Evolutionary conservation across 805 yeast species (phyloP), one percentile per base, ranked within the genome.

Genomic region (Zygosaccharomyces siamensis): DNA sequence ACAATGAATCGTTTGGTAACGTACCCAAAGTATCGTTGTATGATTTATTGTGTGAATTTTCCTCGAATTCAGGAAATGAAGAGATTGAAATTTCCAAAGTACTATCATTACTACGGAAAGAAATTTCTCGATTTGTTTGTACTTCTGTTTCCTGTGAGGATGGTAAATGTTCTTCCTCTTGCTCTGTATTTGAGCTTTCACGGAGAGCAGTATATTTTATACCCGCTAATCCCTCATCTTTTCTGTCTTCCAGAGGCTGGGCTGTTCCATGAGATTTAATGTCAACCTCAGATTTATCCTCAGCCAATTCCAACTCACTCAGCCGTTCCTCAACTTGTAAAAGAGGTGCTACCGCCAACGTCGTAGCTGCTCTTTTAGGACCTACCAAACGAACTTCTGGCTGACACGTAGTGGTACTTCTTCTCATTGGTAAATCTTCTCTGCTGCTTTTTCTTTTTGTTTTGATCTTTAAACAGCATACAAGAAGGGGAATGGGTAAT

Each of bases 321-420:
- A 49, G 30, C 12, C 44, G 24, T 14, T 32, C 32, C 20, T 43
- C 52, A 5, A 49, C 52, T 18, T 42, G 39, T 8, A n/a, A 39
- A 27, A 49, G 39, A 10, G 49, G 35, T 10, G 46, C 43, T 7
- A 31, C 16, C 21, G 43, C 45, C 26, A 24, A 23, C 10, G 39
- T 36, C 4, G 52, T 49, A 6, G 45, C 45, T n/a, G 52, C 44
- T 36, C 52, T 49, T 32, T 38, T 32, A 12, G 32, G 41, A 16
- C 37, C 20, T 21, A 37, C 18, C n/a, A 28, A 28, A 26, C 28
- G 28, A 11, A 28, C 47, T 5, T 10, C 33, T 5, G 41, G 28
- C 26, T 24, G 40, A 27, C 16, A 42, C 10, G 46, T 32, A 10
- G 52, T 49, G 21, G 5, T 5, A 27, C 52, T 45, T 28, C 52